These are phyloP conservation scores for Scedosporium boydii DNA, from an alignment of 2,329 filamentous ascomycete species.

Conservation along the genomic window DNA sequence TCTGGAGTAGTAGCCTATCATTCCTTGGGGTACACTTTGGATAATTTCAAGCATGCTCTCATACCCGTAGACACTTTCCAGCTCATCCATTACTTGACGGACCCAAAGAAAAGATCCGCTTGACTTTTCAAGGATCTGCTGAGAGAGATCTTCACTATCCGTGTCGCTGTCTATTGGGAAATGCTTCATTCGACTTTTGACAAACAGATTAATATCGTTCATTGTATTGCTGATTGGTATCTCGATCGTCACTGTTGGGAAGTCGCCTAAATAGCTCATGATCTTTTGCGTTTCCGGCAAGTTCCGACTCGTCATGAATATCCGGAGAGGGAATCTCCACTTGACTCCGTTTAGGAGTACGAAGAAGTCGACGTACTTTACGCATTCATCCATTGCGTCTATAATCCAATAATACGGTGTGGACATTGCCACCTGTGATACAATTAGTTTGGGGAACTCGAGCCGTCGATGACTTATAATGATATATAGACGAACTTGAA, in stretches of 20 bases:
- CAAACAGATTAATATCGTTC: not conserved
- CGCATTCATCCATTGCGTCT: not conserved
- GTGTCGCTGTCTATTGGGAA: not conserved
- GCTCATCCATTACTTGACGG: slow-evolving; percentile 19
- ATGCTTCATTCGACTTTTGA: not conserved
- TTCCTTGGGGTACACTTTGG: slow-evolving; percentile 20
- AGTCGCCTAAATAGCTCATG: not conserved
- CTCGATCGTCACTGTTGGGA: not conserved
- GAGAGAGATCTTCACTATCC: slow-evolving; percentile 10
- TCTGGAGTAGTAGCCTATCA: slow-evolving; percentile 18
- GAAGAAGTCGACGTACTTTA: not conserved
- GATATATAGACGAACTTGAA: slow-evolving; percentile 12
- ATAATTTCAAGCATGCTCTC: slow-evolving; percentile 19
- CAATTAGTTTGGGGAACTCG: not conserved
- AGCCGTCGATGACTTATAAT: not conserved
- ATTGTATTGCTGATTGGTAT: not conserved
- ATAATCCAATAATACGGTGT: not conserved
- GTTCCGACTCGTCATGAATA: not conserved
- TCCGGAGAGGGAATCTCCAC: not conserved
- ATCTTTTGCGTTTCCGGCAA: not conserved
- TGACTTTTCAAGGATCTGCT: slow-evolving; percentile 16
- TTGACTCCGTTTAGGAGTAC: not conserved
- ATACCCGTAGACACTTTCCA: slow-evolving; percentile 15
- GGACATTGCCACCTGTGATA: not conserved
- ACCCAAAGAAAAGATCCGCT: slow-evolving; percentile 23